These are phyloP conservation scores for Coccinonectria pachysandricola DNA, from an alignment of 2,329 filamentous ascomycete species.

Conservation along the genomic window DNA sequence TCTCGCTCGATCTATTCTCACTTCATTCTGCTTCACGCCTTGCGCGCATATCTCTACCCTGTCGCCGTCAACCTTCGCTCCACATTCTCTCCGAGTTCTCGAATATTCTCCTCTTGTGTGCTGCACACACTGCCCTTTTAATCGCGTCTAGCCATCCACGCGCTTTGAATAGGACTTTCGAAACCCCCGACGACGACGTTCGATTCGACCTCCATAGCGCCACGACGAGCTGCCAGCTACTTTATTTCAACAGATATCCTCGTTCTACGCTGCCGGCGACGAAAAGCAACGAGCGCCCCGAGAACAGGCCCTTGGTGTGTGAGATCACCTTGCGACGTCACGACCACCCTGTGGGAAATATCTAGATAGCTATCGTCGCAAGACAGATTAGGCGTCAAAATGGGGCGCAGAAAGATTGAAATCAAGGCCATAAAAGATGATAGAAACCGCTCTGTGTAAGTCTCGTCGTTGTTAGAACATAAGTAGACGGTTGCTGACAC, in stretches of 20 bases:
- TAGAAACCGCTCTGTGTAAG: slow-evolving; percentile 93
- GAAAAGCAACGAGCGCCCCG: too few species aligned
- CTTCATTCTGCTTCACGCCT: slow-evolving; percentile 1
- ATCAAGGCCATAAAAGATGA: slow-evolving; percentile 99
- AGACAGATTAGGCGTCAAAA: slow-evolving; percentile 28
- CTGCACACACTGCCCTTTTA: too few species aligned
- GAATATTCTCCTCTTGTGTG: too few species aligned
- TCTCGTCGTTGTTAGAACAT: slow-evolving; percentile 18
- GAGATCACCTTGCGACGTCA: too few species aligned
- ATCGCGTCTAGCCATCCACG: too few species aligned
- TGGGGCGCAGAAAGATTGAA: slow-evolving; percentile 99
- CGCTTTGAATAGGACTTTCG: too few species aligned
- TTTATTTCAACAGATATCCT: not conserved
- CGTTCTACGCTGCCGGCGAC: slow-evolving; percentile 2
- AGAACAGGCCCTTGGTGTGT: too few species aligned
- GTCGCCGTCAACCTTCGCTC: slow-evolving; percentile 6
- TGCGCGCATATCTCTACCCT: slow-evolving; percentile 3
- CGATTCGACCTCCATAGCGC: slow-evolving; percentile 6
- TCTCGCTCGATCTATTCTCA: slow-evolving; percentile 3
- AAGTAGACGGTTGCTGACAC: too few species aligned
- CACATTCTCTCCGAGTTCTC: too few species aligned
- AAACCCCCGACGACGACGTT: slow-evolving; percentile 5
- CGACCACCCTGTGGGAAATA: too few species aligned
- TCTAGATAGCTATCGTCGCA: too few species aligned
- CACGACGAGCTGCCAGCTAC: slow-evolving; percentile 3